These are phyloP conservation scores for Pseudocercospora vitis DNA, from an alignment of 2,329 filamentous ascomycete species.

Conservation along the genomic window DNA sequence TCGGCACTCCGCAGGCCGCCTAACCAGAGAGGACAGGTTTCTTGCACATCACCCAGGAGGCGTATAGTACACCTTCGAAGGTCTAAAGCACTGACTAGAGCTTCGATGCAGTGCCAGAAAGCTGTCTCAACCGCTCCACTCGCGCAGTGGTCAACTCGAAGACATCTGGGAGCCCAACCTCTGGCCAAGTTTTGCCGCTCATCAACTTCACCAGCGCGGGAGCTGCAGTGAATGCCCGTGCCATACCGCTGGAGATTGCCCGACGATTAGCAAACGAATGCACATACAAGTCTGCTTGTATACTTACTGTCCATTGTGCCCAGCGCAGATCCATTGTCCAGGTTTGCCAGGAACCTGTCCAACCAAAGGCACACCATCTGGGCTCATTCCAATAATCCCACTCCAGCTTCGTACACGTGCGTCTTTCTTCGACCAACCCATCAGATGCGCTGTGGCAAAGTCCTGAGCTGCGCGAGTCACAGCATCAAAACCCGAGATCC, in stretches of 20 bases:
- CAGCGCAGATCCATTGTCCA: neutral
- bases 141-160: neutral
- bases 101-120: neutral
- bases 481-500: neutral
- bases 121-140: neutral
- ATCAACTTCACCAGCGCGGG: neutral
- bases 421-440: neutral
- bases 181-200: neutral
- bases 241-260: neutral
- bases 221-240: neutral
- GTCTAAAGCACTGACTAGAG: neutral
- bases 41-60: neutral
- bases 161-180: neutral
- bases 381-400: neutral
- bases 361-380: slow-evolving; percentile 2
- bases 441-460: neutral
- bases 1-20: too few species aligned
- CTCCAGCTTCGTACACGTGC: neutral
- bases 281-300: too few species aligned
- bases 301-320: slow-evolving; percentile 2
- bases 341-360: neutral
- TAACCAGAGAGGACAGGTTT: too few species aligned
- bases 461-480: neutral
- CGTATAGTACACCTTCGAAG: neutral
- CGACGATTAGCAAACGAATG: neutral